A percentile compares a stretch with the other conserved stretches of the same genome.
phyloP scores from a whole-genome alignment of 768 basidiomycete species.

The Leucocoprinus sp. region DNA sequence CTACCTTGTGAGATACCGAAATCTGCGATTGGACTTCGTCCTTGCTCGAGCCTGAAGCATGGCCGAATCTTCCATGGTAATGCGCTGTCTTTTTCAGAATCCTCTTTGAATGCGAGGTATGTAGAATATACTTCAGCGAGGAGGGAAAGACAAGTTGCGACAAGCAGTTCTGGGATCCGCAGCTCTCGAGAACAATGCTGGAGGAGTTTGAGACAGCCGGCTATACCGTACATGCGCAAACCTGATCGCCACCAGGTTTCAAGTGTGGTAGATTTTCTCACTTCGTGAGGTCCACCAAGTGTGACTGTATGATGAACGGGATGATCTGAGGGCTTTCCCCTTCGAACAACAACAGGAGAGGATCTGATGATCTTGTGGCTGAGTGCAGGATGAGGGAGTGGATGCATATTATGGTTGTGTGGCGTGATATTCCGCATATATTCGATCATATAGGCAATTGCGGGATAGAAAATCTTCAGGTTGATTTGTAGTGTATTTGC shows the following conservation, averaged over 20 bases:
- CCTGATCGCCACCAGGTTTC: not conserved
- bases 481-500: constrained; percentile 29
- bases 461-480: constrained; percentile 25
- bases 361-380: constrained; percentile 11
- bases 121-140: constrained; percentile 28
- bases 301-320: not conserved
- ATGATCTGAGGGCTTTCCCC: constrained; percentile 20
- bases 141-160: constrained; percentile 25
- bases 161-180: constrained; percentile 24
- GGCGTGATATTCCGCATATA: constrained; percentile 14
- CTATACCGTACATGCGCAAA: not conserved
- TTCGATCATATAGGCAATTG: constrained; percentile 24
- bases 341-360: not conserved
- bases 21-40: constrained; percentile 33
- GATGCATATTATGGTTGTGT: constrained; percentile 4
- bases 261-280: not conserved
- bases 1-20: constrained; percentile 35
- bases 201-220: constrained; percentile 13
- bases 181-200: constrained; percentile 25
- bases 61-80: not conserved
- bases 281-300: not conserved
- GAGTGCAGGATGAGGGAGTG: constrained; percentile 6
- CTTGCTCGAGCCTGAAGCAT: constrained; percentile 27
- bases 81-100: not conserved
- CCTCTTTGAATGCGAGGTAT: not conserved